phyloP scores from a whole-genome alignment of 2,329 filamentous ascomycete species.

The Penicillium sp. region DNA sequence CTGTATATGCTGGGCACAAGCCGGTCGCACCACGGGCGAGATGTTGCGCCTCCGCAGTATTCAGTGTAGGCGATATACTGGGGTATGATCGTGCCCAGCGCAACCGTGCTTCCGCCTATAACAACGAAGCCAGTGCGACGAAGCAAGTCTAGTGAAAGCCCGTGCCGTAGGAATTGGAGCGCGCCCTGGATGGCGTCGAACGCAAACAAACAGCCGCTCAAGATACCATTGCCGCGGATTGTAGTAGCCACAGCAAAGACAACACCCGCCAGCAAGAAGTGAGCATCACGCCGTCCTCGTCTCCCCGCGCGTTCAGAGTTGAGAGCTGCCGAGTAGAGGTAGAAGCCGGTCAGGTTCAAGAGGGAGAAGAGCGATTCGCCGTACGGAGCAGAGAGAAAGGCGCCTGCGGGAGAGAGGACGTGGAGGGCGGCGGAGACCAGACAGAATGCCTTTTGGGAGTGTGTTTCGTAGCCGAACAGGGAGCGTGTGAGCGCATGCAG shows the following conservation, averaged over 20 bases:
- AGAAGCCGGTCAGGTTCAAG: slow-evolving; percentile 69
- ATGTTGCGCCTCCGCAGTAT: slow-evolving; percentile 54
- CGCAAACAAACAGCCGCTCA: slow-evolving; percentile 74
- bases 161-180: slow-evolving; percentile 38
- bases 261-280: slow-evolving; percentile 60
- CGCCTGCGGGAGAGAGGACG: slow-evolving; percentile 77
- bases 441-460: slow-evolving; percentile 27
- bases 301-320: slow-evolving; percentile 28
- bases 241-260: slow-evolving; percentile 68
- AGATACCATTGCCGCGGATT: slow-evolving; percentile 79
- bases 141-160: slow-evolving; percentile 36
- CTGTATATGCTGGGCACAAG: slow-evolving; percentile 81
- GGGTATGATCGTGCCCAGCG: slow-evolving; percentile 63
- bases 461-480: slow-evolving; percentile 46
- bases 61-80: slow-evolving; percentile 70
- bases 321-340: slow-evolving; percentile 58
- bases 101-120: slow-evolving; percentile 65
- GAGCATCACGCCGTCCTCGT: slow-evolving; percentile 38
- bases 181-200: slow-evolving; percentile 52
- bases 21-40: slow-evolving; percentile 70
- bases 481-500: slow-evolving; percentile 64
- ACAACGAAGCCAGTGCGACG: slow-evolving; percentile 57
- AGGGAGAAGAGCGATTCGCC: slow-evolving; percentile 75
- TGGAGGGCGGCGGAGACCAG: slow-evolving; percentile 71
- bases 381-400: slow-evolving; percentile 87